Conservation (phyloP, 192 early-diverging fungal species). For the Cladochytrium replicatum region DNA sequence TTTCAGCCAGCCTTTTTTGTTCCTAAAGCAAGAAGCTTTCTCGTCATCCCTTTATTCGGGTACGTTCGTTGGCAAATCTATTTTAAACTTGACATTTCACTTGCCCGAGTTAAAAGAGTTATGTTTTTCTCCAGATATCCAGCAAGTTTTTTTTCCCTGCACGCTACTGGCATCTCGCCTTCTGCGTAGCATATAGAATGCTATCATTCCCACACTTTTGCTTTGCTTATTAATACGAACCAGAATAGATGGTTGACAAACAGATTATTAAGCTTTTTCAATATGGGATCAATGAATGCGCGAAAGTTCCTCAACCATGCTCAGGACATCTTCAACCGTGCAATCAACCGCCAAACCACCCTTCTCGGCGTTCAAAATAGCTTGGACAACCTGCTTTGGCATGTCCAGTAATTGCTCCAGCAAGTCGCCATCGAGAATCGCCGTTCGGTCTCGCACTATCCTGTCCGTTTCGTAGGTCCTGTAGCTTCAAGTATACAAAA, state of each 20-base stretch:
- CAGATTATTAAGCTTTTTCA: background rate
- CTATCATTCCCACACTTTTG: no score
- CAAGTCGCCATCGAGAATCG: slow-evolving; percentile 84
- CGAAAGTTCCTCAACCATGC: slow-evolving; percentile 1
- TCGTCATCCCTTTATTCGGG: no score
- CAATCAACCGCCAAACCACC: slow-evolving; percentile 10
- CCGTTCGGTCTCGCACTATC: slow-evolving; percentile 27
- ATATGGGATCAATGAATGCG: background rate
- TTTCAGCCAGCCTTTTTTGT: no score
- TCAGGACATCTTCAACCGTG: slow-evolving; percentile 4
- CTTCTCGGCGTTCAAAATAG: slow-evolving; percentile 17
- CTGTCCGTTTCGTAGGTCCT: slow-evolving; percentile 50
- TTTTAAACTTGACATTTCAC: no score
- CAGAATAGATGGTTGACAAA: slow-evolving; percentile 3
- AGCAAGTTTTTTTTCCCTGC: no score
- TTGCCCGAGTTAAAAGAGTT: no score
- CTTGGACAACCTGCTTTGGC: slow-evolving; percentile 24
- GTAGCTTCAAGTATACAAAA: slow-evolving; percentile 36
- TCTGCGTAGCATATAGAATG: no score
- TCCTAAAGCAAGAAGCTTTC: no score
- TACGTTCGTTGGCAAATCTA: no score
- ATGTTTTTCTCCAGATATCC: no score
- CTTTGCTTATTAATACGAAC: no score
- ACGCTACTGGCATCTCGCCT: no score
- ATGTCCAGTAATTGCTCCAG: slow-evolving; percentile 78